A percentile compares a stretch with the other conserved stretches of the same genome.
Evolutionary conservation across 306 rosid genomes (phyloP).

Genomic region (Hylodesmum podocarpum): DNA sequence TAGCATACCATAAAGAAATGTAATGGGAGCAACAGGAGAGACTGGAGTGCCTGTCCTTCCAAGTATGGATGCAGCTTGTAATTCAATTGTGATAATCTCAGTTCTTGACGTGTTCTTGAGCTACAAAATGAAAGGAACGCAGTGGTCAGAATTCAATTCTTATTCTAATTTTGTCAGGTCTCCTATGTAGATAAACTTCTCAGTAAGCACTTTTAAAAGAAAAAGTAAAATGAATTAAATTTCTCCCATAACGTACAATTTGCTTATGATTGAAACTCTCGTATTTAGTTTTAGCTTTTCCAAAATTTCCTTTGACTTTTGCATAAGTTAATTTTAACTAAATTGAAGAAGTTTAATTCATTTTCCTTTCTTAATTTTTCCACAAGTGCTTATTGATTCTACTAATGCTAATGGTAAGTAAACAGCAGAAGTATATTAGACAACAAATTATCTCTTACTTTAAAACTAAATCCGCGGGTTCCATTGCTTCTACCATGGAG

Average conservation of each 20-base stretch:
- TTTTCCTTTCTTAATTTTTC: no score
- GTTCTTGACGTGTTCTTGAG: constrained; percentile 48
- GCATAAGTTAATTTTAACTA: no score
- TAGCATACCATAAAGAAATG: constrained; percentile 60
- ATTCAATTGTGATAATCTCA: constrained; percentile 44
- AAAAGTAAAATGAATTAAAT: no score
- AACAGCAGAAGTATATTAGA: background rate
- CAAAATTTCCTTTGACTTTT: no score
- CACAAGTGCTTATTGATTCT: no score
- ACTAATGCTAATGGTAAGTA: background rate
- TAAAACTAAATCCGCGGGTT: constrained; percentile 48
- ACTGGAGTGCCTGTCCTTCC: constrained; percentile 62
- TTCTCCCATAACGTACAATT: no score
- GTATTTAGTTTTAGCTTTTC: no score
- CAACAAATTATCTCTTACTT: constrained; percentile 41
- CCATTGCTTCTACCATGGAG: constrained; percentile 35
- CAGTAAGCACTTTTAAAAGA: no score
- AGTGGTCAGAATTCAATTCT: background rate
- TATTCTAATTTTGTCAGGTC: background rate
- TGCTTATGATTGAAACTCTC: no score
- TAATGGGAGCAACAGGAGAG: constrained; percentile 50
- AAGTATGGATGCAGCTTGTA: constrained; percentile 39
- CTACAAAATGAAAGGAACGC: constrained; percentile 38
- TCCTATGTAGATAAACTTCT: no score
- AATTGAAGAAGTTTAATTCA: no score